Conservation (phyloP, 2,329 filamentous ascomycete genomes). For the Pseudogymnoascus sp. region DNA sequence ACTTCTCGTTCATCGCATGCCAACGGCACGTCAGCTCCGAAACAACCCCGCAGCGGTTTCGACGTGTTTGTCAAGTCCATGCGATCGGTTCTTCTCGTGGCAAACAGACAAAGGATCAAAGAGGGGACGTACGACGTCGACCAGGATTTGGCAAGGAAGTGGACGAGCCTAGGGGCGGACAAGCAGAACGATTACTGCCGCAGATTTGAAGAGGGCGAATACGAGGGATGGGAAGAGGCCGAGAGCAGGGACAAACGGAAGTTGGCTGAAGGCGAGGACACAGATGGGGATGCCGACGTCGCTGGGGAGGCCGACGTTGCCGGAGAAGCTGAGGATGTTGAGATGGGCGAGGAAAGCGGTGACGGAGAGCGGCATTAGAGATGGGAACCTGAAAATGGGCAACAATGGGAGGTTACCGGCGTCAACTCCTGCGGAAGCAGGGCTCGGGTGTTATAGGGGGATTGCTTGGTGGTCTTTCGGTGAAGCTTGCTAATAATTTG, state of each 20-base stretch:
- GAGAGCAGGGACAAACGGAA: not conserved
- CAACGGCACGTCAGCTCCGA: slow-evolving; percentile 29
- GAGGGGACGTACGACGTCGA: slow-evolving; percentile 26
- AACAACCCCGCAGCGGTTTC: slow-evolving; percentile 18
- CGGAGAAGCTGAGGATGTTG: not conserved
- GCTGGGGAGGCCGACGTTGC: not conserved
- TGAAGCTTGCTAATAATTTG: no score
- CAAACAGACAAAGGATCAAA: slow-evolving; percentile 21
- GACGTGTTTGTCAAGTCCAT: slow-evolving; percentile 26
- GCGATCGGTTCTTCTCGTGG: slow-evolving; percentile 18
- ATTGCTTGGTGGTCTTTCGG: no score
- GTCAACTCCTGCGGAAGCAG: no score
- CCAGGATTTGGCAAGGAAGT: slow-evolving; percentile 21
- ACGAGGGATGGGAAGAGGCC: not conserved
- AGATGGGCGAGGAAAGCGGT: not conserved
- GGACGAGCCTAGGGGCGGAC: slow-evolving; percentile 20
- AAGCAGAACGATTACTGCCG: slow-evolving; percentile 17
- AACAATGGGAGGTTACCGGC: no score
- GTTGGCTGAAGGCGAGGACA: not conserved
- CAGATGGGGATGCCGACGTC: not conserved
- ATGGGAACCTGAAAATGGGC: no score
- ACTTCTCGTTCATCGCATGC: slow-evolving; percentile 18
- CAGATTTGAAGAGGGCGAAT: not conserved
- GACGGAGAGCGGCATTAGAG: no score
- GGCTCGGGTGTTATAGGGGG: no score